Evolutionary conservation across 192 early-diverging fungal genomes (phyloP).

Genomic region (Linnemannia zychae): DNA sequence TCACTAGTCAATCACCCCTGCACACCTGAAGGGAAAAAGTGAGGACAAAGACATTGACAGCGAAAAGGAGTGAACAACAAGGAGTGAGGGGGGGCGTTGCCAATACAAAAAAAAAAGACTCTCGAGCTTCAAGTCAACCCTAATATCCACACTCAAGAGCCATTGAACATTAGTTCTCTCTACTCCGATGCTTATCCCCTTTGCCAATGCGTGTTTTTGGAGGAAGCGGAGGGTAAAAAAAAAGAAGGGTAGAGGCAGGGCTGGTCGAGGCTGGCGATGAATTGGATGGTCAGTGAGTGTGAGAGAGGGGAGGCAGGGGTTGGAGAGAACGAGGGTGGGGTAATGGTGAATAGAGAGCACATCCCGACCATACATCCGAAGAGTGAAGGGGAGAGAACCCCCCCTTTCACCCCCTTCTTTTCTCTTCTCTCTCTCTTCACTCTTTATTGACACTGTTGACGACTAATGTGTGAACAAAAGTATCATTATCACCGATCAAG

Average conservation of each 20-base stretch:
- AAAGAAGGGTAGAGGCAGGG: not conserved
- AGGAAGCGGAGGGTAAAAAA: not conserved
- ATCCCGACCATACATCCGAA: not conserved
- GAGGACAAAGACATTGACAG: not conserved
- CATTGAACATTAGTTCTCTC: not conserved
- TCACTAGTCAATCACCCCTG: not conserved
- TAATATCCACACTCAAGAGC: not conserved
- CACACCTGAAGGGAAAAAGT: not conserved
- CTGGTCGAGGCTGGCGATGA: not conserved
- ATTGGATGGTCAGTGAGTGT: not conserved
- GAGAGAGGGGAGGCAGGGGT: not conserved
- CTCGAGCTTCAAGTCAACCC: not conserved
- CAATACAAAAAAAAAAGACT: not conserved
- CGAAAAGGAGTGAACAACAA: not conserved
- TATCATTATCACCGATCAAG: not conserved
- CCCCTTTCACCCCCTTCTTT: not conserved
- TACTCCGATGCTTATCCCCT: not conserved
- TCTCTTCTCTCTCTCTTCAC: not conserved
- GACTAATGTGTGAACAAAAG: not conserved
- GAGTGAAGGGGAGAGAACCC: too few relatives aligned
- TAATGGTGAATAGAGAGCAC: not conserved
- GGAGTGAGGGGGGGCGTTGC: not conserved
- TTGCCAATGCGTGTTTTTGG: not conserved
- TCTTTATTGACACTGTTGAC: not conserved
- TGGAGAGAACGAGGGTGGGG: not conserved